A percentile compares a stretch with the other conserved stretches of the same genome.
Conservation (phyloP, 331 rosid genomes). For the Rhamnella rubrinervis region DNA sequence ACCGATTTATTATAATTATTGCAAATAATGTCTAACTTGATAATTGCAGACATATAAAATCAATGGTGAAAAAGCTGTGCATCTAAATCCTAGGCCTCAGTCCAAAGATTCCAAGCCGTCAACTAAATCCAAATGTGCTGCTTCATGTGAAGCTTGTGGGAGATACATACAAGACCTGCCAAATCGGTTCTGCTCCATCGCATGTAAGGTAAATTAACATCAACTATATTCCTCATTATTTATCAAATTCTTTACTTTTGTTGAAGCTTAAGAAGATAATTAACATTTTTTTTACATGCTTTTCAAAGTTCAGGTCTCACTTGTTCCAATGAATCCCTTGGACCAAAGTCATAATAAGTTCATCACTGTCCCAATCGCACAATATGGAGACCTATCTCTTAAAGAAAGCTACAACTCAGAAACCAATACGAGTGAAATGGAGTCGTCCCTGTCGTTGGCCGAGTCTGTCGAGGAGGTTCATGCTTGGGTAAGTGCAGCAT, state of each 20-base stretch:
- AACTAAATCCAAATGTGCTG: slow-evolving; percentile 59
- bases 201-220: slow-evolving; percentile 70
- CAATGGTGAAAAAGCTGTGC: slow-evolving; percentile 85
- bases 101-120: slow-evolving; percentile 60
- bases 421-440: slow-evolving; percentile 52
- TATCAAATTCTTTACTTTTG: not conserved
- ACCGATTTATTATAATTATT: not conserved
- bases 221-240: not conserved
- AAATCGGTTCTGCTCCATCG: slow-evolving; percentile 80
- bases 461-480: slow-evolving; percentile 66
- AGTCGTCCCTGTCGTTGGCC: slow-evolving; percentile 77
- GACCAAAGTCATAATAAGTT: slow-evolving; percentile 26
- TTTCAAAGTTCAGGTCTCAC: slow-evolving; percentile 49
- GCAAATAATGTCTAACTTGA: slow-evolving; percentile 19
- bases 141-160: slow-evolving; percentile 82
- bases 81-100: slow-evolving; percentile 77
- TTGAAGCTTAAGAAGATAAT: not conserved
- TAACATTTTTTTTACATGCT: not conserved
- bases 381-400: slow-evolving; percentile 36
- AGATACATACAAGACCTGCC: slow-evolving; percentile 80
- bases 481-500: slow-evolving; percentile 37
- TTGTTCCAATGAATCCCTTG: slow-evolving; percentile 43
- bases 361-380: slow-evolving; percentile 31
- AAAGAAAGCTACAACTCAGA: slow-evolving; percentile 51
- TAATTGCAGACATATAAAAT: slow-evolving; percentile 73